Conservation (phyloP, 495 filamentous ascomycete species). For the Aspergillus panamensis region DNA sequence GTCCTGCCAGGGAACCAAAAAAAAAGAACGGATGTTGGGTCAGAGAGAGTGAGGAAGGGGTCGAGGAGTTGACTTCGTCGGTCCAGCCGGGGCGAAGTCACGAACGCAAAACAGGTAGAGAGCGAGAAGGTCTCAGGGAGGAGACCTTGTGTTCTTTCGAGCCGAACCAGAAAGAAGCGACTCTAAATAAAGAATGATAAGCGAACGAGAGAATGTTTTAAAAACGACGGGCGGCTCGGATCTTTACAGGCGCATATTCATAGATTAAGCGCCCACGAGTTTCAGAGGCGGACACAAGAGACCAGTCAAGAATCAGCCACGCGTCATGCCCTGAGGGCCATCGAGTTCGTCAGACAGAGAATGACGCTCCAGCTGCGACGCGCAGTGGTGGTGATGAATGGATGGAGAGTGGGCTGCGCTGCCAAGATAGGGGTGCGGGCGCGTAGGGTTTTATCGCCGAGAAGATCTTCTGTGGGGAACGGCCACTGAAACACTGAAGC, state of each 20-base stretch:
- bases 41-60: slow-evolving; percentile 3
- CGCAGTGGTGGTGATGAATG: slow-evolving; percentile 3
- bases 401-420: slow-evolving; percentile 6
- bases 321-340: slow-evolving; percentile 13
- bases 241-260: slow-evolving; percentile 20
- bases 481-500: slow-evolving; percentile 15
- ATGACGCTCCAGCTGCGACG: slow-evolving; percentile 5
- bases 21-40: slow-evolving; percentile 13
- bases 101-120: slow-evolving; percentile 16
- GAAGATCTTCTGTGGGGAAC: slow-evolving; percentile 12
- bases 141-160: slow-evolving; percentile 10
- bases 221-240: slow-evolving; percentile 12
- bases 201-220: slow-evolving; percentile 12
- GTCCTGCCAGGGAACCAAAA: slow-evolving; percentile 32
- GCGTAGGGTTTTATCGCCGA: slow-evolving; percentile 12
- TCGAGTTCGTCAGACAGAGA: slow-evolving; percentile 3
- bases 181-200: slow-evolving; percentile 16
- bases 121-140: slow-evolving; percentile 2
- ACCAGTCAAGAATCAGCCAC: slow-evolving; percentile 13
- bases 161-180: slow-evolving; percentile 2
- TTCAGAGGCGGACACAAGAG: slow-evolving; percentile 4
- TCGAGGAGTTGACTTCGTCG: slow-evolving; percentile 34
- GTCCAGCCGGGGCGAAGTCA: slow-evolving; percentile 44
- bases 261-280: slow-evolving; percentile 12
- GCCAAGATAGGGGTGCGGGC: slow-evolving; percentile 21